Base-by-base conservation (phyloP, 116 monocot species). In the Cymodocea nodosa region DNA sequence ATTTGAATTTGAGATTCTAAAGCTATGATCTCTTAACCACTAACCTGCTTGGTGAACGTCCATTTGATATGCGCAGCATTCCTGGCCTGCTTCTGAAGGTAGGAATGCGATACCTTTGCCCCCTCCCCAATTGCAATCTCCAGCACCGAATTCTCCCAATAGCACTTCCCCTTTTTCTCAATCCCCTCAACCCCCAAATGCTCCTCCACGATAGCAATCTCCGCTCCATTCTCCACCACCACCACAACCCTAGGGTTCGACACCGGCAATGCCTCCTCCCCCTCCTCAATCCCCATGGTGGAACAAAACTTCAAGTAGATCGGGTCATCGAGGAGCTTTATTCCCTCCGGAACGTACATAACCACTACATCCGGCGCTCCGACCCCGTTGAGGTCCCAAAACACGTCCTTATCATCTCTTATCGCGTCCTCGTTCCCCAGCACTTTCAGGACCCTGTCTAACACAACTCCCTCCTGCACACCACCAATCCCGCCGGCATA, bases 41-140 rank as follows among this genome's bases (percentile, higher is more conserved):
- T 44, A 44, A 97, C 97, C 97, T 91, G 97, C 63, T 68, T 73
- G 19, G 70, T 73, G 55, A 84, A 74, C 0, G 97, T 97, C 91
- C 97, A 97, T 82, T 97, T 97, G 68, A 77, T 84, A 77, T 97
- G 97, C 1, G 91, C 90, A 2, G 95, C 77, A 68, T 78, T 78
- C 22, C 50, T 11, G 6, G 81, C 72, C 74, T 87, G 91, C 70
- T 54, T 59, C 74, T 97, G 90, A 68, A 97, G 44, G 37, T 91
- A 97, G 0, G 91, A 76, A 63, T 97, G 97, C 8, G 68, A 72
- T 15, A 91, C 88, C 68, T 73, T 91, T 23, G 62, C 85, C 8
- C 83, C 79, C 60, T 85, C 91, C 8, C 76, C 97, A 5, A 91
- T 59, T 54, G 78, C 44, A 58, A 97, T 78, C 80, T 97, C 91